Conservation (phyloP, 768 basidiomycete genomes). For the Hortiboletus flavorubellus region DNA sequence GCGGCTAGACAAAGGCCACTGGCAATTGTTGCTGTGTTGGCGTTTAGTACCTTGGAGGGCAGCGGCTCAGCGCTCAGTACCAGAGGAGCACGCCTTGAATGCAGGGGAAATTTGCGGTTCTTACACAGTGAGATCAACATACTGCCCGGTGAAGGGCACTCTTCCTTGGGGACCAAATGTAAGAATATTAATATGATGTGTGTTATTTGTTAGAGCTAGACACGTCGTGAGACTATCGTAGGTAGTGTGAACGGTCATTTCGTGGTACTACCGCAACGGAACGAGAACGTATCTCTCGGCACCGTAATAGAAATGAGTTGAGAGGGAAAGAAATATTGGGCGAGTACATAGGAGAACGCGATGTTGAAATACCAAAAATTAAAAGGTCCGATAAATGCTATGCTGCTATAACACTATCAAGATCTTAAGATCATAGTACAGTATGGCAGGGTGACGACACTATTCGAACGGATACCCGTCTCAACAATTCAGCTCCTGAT, state of each 20-base stretch:
- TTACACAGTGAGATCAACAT: neutral
- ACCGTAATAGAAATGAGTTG: no score
- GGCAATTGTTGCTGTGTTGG: neutral
- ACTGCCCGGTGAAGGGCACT: neutral
- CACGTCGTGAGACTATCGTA: no score
- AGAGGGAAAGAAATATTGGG: no score
- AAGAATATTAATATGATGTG: neutral
- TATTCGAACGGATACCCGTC: neutral
- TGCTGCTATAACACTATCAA: neutral
- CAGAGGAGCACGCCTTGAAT: neutral
- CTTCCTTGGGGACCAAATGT: no score
- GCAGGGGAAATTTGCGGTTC: neutral
- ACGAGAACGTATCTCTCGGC: no score
- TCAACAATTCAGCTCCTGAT: neutral
- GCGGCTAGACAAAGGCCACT: neutral
- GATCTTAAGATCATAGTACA: neutral
- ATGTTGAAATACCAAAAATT: no score
- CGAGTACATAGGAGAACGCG: no score
- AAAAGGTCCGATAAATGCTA: no score
- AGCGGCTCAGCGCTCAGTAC: neutral
- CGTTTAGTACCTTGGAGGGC: constrained; percentile 1
- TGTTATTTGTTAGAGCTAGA: no score
- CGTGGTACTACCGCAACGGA: no score
- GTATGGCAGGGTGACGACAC: neutral
- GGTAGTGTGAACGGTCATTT: no score